These are phyloP conservation scores for Hyaloscypha variabilis DNA, from an alignment of 495 filamentous ascomycete genomes.

Conservation along the genomic window DNA sequence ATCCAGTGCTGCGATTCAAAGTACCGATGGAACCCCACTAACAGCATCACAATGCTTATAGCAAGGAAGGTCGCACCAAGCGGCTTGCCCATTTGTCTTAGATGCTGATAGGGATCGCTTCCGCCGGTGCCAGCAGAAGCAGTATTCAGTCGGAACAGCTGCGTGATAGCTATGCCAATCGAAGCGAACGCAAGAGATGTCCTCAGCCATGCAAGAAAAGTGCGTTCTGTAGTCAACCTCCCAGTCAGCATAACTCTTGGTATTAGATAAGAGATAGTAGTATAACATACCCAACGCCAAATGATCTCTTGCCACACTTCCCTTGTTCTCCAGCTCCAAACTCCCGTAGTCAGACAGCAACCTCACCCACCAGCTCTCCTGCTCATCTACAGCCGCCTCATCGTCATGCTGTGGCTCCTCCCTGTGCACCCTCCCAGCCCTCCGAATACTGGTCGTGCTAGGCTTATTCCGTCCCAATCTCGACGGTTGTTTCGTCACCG, in stretches of 20 bases:
- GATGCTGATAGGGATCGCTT: constrained; percentile 32
- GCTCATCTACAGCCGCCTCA: constrained; percentile 24
- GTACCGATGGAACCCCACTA: constrained; percentile 72
- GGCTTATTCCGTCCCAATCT: not conserved
- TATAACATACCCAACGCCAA: constrained; percentile 76
- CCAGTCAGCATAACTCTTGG: not conserved
- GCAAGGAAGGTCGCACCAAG: constrained; percentile 91
- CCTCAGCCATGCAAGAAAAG: constrained; percentile 95
- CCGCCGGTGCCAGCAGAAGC: constrained; percentile 41
- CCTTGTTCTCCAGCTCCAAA: constrained; percentile 95
- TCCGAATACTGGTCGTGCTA: constrained; percentile 24
- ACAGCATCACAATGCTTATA: constrained; percentile 82
- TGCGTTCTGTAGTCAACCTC: constrained; percentile 67
- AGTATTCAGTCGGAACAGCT: constrained; percentile 92
- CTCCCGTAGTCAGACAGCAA: constrained; percentile 72
- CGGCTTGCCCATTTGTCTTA: constrained; percentile 85
- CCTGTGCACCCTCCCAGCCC: constrained; percentile 9
- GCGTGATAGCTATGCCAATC: constrained; percentile 95
- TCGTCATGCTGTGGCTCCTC: constrained; percentile 1
- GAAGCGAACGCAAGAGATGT: constrained; percentile 95
- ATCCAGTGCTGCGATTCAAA: constrained; percentile 80
- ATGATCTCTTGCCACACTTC: constrained; percentile 93
- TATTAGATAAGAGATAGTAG: not conserved
- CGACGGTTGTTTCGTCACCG: constrained; percentile 1
- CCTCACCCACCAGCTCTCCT: constrained; percentile 51